These are phyloP conservation scores for Cyathus olla DNA, from an alignment of 1,284 basidiomycete genomes.

Conservation along the genomic window DNA sequence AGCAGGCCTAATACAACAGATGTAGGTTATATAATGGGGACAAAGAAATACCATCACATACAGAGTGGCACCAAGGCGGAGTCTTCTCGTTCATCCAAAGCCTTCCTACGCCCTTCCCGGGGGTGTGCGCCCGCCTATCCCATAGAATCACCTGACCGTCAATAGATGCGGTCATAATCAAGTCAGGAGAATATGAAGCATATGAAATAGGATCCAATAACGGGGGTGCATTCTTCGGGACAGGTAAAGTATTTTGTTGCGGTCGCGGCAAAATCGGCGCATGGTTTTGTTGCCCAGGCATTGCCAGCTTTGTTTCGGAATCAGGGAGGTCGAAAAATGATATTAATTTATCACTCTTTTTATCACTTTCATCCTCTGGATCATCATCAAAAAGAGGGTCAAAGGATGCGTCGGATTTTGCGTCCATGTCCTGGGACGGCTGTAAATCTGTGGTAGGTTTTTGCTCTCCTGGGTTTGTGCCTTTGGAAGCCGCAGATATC, in stretches of 20 bases:
- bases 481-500: no score
- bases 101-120: slow-evolving; percentile 82
- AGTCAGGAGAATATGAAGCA: slow-evolving; percentile 80
- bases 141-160: slow-evolving; percentile 95
- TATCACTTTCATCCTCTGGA: slow-evolving; percentile 62
- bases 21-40: slow-evolving; percentile 5
- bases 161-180: slow-evolving; percentile 90
- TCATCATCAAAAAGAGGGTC: slow-evolving; percentile 88
- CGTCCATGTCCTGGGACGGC: slow-evolving; percentile 57
- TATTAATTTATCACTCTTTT: slow-evolving; percentile 14
- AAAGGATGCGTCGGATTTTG: slow-evolving; percentile 81
- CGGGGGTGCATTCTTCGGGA: slow-evolving; percentile 80
- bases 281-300: slow-evolving; percentile 19
- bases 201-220: slow-evolving; percentile 73
- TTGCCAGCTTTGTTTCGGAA: slow-evolving; percentile 28
- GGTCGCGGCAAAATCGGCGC: slow-evolving; percentile 20
- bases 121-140: slow-evolving; percentile 82
- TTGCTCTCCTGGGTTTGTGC: neutral
- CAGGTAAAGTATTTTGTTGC: slow-evolving; percentile 46
- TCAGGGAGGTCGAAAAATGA: slow-evolving; percentile 31
- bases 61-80: slow-evolving; percentile 96
- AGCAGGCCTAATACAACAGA: slow-evolving; percentile 78
- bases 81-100: slow-evolving; percentile 91
- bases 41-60: slow-evolving; percentile 46
- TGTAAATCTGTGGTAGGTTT: slow-evolving; percentile 4